Evolutionary conservation across 805 yeast species (phyloP).

Genomic region (Pichia kluyveri): DNA sequence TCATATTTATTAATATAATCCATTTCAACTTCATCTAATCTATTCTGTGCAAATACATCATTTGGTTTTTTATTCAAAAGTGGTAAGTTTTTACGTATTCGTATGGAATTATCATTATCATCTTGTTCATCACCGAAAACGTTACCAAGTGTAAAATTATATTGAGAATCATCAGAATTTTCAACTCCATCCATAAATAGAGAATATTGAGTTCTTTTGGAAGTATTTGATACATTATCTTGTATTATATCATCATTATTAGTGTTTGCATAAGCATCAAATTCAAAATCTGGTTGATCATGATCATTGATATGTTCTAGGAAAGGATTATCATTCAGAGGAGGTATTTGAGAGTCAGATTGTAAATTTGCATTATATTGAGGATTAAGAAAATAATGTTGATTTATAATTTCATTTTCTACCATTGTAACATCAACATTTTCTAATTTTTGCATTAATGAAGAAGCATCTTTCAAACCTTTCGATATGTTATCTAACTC

Average conservation of each 20-base stretch:
- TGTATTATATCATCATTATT: conserved; percentile 19
- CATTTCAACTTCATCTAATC: conserved; percentile 28
- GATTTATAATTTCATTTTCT: neutral
- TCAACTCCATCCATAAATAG: conserved; percentile 23
- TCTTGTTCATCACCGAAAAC: neutral
- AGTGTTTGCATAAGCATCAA: conserved; percentile 13
- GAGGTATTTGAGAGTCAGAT: neutral
- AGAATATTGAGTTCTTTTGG: conserved; percentile 25
- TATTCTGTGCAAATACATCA: neutral
- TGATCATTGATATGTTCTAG: neutral
- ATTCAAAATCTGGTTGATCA: neutral
- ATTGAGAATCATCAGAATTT: conserved; percentile 14
- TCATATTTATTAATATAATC: conserved; percentile 70
- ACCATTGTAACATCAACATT: neutral
- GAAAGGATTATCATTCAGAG: neutral
- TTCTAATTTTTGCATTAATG: conserved; percentile 18
- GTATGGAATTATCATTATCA: neutral
- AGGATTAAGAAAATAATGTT: neutral
- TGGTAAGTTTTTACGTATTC: neutral
- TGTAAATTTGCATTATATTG: neutral
- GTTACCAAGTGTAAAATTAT: neutral
- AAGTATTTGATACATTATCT: neutral
- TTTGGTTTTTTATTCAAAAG: neutral
- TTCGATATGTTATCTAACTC: neutral
- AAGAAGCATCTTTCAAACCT: conserved; percentile 6